phyloP scores from a whole-genome alignment of 129 eudicot genomes.

The Solidago caesia region DNA sequence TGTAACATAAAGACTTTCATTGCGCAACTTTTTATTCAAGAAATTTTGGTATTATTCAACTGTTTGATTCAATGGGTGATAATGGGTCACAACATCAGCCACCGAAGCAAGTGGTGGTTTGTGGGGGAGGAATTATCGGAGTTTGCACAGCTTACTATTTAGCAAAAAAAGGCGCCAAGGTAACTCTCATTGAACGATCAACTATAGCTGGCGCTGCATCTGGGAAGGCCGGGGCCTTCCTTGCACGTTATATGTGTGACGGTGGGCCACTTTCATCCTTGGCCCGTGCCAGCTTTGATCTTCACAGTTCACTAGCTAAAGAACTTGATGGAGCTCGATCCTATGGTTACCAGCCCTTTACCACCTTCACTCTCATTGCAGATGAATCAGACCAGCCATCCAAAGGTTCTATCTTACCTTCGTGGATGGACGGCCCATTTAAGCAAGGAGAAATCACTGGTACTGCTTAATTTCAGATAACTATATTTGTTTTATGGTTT shows the following conservation, averaged over 20 bases:
- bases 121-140: slow-evolving; percentile 96
- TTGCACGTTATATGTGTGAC: slow-evolving; percentile 85
- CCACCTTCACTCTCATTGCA: slow-evolving; percentile 52
- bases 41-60: too few relatives aligned
- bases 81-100: background rate
- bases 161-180: slow-evolving; percentile 66
- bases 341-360: slow-evolving; percentile 70
- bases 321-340: slow-evolving; percentile 59
- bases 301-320: slow-evolving; percentile 62
- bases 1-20: too few relatives aligned
- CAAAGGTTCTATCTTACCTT: slow-evolving; percentile 35
- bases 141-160: slow-evolving; percentile 87
- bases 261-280: slow-evolving; percentile 61
- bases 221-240: slow-evolving; percentile 87
- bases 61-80: slow-evolving; percentile 27
- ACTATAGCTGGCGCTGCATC: slow-evolving; percentile 83
- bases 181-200: slow-evolving; percentile 76
- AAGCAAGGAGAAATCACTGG: slow-evolving; percentile 33
- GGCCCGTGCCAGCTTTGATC: slow-evolving; percentile 79
- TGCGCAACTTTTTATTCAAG: too few relatives aligned
- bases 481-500: too few relatives aligned
- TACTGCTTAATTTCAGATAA: background rate
- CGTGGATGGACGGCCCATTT: slow-evolving; percentile 70
- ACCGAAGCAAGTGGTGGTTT: slow-evolving; percentile 53
- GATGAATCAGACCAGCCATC: slow-evolving; percentile 38